phyloP scores from a whole-genome alignment of 2,329 filamentous ascomycete genomes.

The Purpureocillium lavendulum region DNA sequence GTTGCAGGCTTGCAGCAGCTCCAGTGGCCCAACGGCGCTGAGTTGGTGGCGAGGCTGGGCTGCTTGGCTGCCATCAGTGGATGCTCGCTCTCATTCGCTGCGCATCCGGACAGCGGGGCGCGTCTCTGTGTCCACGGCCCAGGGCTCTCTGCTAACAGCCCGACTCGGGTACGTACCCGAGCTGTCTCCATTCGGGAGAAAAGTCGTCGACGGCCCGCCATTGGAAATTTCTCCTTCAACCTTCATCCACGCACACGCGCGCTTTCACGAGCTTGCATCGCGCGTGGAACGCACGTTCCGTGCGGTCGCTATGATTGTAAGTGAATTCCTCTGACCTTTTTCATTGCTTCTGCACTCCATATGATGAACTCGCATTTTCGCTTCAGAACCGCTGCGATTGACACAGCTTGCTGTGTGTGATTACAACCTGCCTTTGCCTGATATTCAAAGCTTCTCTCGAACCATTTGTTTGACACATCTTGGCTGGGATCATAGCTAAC shows the following conservation, averaged over 20 bases:
- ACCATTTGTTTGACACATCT: too few species aligned
- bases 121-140: too few species aligned
- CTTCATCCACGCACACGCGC: too few species aligned
- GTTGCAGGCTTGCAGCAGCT: too few species aligned
- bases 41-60: not conserved
- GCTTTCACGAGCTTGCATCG: not conserved
- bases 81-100: too few species aligned
- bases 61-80: too few species aligned
- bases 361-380: conserved; percentile 36
- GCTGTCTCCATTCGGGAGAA: not conserved
- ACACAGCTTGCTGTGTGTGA: conserved; percentile 36
- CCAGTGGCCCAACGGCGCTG: not conserved
- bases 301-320: conserved; percentile 28
- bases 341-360: conserved; percentile 1
- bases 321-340: conserved; percentile 10
- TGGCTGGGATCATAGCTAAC: conserved; percentile 1
- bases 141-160: too few species aligned
- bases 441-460: conserved; percentile 10
- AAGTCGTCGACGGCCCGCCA: not conserved
- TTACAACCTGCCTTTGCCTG: conserved; percentile 32
- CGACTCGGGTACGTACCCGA: too few species aligned
- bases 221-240: not conserved
- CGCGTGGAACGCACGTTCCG: conserved; percentile 3
- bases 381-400: conserved; percentile 45
- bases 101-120: too few species aligned